These are phyloP conservation scores for Saussurea involucrata DNA, from an alignment of 129 eudicot genomes.

Conservation along the genomic window DNA sequence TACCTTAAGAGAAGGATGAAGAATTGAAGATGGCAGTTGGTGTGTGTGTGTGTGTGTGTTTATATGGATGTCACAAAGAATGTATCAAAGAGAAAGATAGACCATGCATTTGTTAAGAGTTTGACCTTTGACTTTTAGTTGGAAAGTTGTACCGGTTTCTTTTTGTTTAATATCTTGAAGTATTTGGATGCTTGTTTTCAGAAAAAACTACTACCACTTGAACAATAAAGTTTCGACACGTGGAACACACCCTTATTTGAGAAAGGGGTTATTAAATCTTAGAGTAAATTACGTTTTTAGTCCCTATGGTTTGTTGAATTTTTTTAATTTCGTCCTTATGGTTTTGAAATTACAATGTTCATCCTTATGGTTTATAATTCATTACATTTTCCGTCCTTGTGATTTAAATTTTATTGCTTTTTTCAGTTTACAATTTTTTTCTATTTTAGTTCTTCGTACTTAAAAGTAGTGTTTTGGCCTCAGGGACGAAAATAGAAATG, in stretches of 20 bases:
- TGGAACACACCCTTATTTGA: not conserved
- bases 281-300: too few relatives aligned
- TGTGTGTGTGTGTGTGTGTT: not conserved
- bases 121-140: conserved; percentile 12
- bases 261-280: too few relatives aligned
- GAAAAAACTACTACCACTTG: not conserved
- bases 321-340: too few relatives aligned
- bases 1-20: conserved; percentile 7
- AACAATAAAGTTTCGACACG: not conserved
- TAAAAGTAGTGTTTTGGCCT: too few relatives aligned
- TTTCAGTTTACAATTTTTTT: too few relatives aligned
- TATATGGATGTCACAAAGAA: conserved; percentile 16
- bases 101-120: conserved; percentile 5
- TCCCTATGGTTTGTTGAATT: too few relatives aligned
- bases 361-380: too few relatives aligned
- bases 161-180: not conserved
- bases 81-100: conserved; percentile 11
- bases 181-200: not conserved
- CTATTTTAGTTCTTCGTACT: too few relatives aligned
- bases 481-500: too few relatives aligned
- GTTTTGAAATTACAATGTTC: too few relatives aligned
- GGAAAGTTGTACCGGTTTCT: not conserved
- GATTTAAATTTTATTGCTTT: too few relatives aligned
- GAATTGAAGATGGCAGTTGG: not conserved
- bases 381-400: too few relatives aligned